phyloP scores from a whole-genome alignment of 2,329 filamentous ascomycete genomes.

The Fusarium sp. region DNA sequence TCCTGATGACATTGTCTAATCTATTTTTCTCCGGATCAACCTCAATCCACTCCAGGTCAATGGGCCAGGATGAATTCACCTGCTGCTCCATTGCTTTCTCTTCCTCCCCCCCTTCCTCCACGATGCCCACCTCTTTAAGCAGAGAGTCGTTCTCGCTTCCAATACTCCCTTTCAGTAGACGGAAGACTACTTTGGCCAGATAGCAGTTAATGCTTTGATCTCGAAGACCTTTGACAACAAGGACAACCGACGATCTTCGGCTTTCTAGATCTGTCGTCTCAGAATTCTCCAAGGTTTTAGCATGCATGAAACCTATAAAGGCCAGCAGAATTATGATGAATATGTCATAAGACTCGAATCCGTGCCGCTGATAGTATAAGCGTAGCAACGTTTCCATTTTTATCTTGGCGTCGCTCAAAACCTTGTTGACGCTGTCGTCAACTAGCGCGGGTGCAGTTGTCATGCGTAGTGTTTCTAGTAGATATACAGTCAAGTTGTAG shows the following conservation, averaged over 20 bases:
- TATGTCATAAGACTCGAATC: not conserved
- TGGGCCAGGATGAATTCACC: not conserved
- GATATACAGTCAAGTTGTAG: not conserved
- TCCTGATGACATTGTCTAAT: not conserved
- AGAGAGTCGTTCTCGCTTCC: not conserved
- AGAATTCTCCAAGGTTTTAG: rapidly evolving
- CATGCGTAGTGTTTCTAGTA: not conserved
- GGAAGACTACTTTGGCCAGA: not conserved
- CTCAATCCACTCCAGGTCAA: not conserved
- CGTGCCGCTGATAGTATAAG: not conserved
- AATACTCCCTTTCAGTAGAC: not conserved
- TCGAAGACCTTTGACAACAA: not conserved
- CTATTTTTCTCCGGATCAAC: not conserved
- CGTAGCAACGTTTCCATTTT: not conserved
- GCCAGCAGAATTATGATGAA: rapidly evolving
- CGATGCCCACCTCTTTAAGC: rapidly evolving
- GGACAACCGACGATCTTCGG: not conserved
- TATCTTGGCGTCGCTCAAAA: not conserved
- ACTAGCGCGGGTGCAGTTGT: not conserved
- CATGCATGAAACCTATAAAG: not conserved
- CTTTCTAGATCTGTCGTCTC: not conserved
- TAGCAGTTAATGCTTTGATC: not conserved
- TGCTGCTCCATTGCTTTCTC: not conserved
- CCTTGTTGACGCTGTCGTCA: not conserved
- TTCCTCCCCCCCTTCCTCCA: not conserved